A percentile compares a stretch with the other conserved stretches of the same genome.
phyloP scores from a whole-genome alignment of 352 stramenopile species.

The Plasmopara muralis region DNA sequence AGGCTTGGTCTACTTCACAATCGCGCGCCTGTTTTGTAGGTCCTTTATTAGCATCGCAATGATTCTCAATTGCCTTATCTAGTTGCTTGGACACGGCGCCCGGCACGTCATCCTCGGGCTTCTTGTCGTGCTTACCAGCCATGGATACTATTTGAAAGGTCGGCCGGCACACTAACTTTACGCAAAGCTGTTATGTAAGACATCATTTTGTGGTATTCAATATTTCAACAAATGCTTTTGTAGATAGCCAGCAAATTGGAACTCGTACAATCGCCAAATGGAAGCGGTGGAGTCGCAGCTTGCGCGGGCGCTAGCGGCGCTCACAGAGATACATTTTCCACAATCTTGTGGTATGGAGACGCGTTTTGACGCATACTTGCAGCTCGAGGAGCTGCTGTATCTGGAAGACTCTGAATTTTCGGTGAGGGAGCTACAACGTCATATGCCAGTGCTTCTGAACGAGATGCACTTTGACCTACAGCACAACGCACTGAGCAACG shows the following conservation, averaged over 20 bases:
- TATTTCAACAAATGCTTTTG: too few species aligned
- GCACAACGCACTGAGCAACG: conserved; percentile 12
- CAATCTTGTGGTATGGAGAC: conserved; percentile 28
- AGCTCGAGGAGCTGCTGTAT: conserved; percentile 47
- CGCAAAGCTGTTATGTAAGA: conserved; percentile 2
- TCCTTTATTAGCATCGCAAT: conserved; percentile 29
- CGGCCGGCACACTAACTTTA: conserved; percentile 5
- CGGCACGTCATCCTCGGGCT: conserved; percentile 51
- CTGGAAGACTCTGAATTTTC: conserved; percentile 47
- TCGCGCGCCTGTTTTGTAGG: conserved; percentile 43
- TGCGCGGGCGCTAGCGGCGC: conserved; percentile 24
- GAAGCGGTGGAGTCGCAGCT: conserved; percentile 26
- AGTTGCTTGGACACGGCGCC: conserved; percentile 38
- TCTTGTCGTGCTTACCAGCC: conserved; percentile 44
- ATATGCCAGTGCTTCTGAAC: conserved; percentile 30
- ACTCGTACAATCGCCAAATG: conserved; percentile 17
- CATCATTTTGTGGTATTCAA: too few species aligned
- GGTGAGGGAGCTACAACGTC: conserved; percentile 31
- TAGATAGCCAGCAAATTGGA: too few species aligned
- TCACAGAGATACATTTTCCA: conserved; percentile 31
- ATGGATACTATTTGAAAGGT: conserved; percentile 6
- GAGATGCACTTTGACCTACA: conserved; percentile 47
- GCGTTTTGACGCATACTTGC: conserved; percentile 47
- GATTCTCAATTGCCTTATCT: conserved; percentile 42
- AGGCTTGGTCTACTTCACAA: conserved; percentile 38